phyloP scores from a whole-genome alignment of 495 filamentous ascomycete genomes.

The Aspergillus diversus region DNA sequence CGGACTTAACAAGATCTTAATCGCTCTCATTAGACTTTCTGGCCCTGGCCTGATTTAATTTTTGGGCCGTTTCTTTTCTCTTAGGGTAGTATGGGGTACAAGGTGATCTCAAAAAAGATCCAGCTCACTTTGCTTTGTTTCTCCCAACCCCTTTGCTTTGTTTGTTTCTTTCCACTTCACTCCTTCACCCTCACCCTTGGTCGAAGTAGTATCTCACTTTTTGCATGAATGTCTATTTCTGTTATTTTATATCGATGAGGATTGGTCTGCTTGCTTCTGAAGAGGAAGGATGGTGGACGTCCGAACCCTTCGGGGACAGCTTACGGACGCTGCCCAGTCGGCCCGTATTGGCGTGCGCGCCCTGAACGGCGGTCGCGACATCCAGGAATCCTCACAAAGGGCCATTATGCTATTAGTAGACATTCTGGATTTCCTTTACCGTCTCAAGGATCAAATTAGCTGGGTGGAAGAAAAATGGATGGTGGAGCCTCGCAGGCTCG shows the following conservation, averaged over 20 bases:
- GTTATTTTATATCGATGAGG: neutral
- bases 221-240: conserved; percentile 6
- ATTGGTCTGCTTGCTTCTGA: conserved; percentile 1
- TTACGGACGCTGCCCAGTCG: conserved; percentile 22
- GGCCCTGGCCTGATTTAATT: no score
- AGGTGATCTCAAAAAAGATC: no score
- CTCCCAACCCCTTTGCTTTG: no score
- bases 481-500: conserved; percentile 26
- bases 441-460: conserved; percentile 32
- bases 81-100: no score
- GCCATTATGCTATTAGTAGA: conserved; percentile 28
- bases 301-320: conserved; percentile 19
- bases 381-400: conserved; percentile 25
- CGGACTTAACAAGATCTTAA: no score
- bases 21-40: no score
- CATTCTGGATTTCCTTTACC: conserved; percentile 28
- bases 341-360: conserved; percentile 29
- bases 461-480: conserved; percentile 35
- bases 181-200: no score
- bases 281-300: conserved; percentile 27
- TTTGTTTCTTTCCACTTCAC: no score
- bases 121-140: no score
- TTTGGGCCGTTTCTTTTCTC: no score
- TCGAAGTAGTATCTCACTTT: neutral
- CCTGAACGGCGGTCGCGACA: conserved; percentile 25